phyloP scores from a whole-genome alignment of 768 basidiomycete genomes.

The Boletus bicolor region DNA sequence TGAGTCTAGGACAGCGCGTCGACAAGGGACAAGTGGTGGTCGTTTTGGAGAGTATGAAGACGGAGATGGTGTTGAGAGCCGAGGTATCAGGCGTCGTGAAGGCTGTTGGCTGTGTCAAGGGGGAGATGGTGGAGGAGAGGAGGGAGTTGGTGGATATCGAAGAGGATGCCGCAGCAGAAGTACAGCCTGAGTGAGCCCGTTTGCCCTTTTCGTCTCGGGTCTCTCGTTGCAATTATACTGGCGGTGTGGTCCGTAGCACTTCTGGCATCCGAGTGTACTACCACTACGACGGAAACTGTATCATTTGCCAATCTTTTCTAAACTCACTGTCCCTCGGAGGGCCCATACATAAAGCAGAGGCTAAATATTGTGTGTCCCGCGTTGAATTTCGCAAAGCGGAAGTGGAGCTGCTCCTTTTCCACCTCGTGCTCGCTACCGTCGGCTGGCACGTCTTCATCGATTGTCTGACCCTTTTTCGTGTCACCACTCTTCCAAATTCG shows the following conservation, averaged over 20 bases:
- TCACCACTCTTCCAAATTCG: too few relatives aligned
- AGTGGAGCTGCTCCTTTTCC: too few relatives aligned
- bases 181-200: background rate
- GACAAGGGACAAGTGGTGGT: constrained; percentile 79
- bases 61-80: constrained; percentile 83
- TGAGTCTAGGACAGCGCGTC: constrained; percentile 72
- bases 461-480: too few relatives aligned
- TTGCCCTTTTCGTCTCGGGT: background rate
- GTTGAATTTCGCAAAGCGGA: too few relatives aligned
- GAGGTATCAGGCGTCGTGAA: constrained; percentile 66
- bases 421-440: too few relatives aligned
- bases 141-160: constrained; percentile 72
- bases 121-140: constrained; percentile 91
- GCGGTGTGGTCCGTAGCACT: background rate
- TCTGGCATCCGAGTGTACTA: background rate
- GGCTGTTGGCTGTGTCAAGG: constrained; percentile 72
- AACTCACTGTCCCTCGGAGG: too few relatives aligned
- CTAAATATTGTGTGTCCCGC: too few relatives aligned
- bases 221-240: background rate
- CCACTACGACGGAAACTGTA: background rate
- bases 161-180: constrained; percentile 28
- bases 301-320: too few relatives aligned
- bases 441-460: too few relatives aligned
- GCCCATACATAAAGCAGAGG: too few relatives aligned
- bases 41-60: constrained; percentile 96